Conservation (phyloP, 108 stramenopile genomes). For the Asterionellopsis glacialis region DNA sequence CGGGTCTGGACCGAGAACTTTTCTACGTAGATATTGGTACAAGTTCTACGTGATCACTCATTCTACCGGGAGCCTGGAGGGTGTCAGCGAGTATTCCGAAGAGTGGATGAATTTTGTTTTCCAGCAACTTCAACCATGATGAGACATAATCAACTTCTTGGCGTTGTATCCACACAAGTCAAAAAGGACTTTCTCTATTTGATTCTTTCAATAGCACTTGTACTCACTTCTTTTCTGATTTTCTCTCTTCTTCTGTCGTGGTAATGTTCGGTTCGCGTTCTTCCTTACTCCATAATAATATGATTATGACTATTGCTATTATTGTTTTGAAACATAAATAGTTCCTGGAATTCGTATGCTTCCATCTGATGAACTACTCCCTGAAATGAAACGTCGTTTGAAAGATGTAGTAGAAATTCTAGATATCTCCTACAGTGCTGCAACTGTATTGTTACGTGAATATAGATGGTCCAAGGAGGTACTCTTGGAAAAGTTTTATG, state of each 20-base stretch:
- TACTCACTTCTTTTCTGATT: background rate
- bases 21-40: background rate
- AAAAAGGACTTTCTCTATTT: no score
- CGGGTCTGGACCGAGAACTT: background rate
- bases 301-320: no score
- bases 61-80: no score
- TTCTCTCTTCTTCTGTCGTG: background rate
- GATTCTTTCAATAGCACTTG: no score
- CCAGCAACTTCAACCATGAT: no score
- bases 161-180: no score
- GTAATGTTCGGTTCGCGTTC: background rate
- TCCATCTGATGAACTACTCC: constrained; percentile 55
- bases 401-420: constrained; percentile 80
- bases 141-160: no score
- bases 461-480: constrained; percentile 91
- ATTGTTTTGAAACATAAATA: no score
- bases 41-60: no score
- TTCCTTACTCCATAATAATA: no score
- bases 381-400: constrained; percentile 63
- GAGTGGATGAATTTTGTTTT: no score
- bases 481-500: constrained; percentile 80
- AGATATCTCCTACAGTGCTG: constrained; percentile 69
- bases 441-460: constrained; percentile 83
- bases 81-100: no score
- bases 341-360: constrained; percentile 62